Evolutionary conservation across 331 rosid species (phyloP).

Genomic region (Rosa hybrid): DNA sequence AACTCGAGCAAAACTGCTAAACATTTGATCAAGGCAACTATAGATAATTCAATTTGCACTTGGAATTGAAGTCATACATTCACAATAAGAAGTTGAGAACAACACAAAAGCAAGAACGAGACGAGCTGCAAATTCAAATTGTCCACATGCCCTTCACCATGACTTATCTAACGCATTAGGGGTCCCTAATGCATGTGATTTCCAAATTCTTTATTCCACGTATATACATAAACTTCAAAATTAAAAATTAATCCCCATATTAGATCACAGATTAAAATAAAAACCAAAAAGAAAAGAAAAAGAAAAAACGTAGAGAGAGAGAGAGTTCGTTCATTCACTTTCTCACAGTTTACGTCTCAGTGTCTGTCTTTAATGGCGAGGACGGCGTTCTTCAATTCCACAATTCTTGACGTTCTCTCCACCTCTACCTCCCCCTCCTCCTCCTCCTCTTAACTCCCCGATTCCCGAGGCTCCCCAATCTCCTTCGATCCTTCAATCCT

Average conservation of each 20-base stretch:
- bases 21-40: too few species aligned
- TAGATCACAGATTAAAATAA: background rate
- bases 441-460: background rate
- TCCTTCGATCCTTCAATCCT: background rate
- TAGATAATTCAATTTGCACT: too few species aligned
- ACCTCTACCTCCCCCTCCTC: background rate
- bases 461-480: background rate
- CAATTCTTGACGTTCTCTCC: slow-evolving; percentile 20
- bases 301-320: slow-evolving; percentile 3
- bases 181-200: background rate
- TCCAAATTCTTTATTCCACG: background rate
- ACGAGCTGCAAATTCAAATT: too few species aligned
- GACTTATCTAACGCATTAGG: too few species aligned
- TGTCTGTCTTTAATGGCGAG: slow-evolving; percentile 25
- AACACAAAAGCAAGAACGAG: too few species aligned
- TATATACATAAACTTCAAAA: background rate
- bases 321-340: background rate
- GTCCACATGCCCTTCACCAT: too few species aligned
- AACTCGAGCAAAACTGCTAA: too few species aligned
- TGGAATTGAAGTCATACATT: too few species aligned
- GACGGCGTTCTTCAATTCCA: slow-evolving; percentile 25
- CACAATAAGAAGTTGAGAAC: too few species aligned
- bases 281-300: background rate
- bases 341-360: slow-evolving; percentile 23
- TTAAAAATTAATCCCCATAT: background rate